Evolutionary conservation across 129 eudicot species (phyloP), one percentile per base, ranked within the genome.

Genomic region (Tagetes patula): DNA sequence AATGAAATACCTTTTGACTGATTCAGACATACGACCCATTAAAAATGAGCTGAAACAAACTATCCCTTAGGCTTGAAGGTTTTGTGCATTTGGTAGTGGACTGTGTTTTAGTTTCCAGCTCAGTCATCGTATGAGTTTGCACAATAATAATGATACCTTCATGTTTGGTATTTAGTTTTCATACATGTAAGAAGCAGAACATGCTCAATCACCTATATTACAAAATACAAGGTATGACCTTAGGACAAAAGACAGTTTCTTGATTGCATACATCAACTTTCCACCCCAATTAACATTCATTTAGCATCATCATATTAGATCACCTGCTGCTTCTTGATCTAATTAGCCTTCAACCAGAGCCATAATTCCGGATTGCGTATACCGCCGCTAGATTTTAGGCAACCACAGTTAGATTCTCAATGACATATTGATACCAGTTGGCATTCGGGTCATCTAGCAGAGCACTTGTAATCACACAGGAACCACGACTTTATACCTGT

Each of bases 81-180:
- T 30, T 71, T 45, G 36, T 73, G 77, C 46, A 45, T n/a, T 45
- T 61, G 38, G 49, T 34, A 73, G 67, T 59, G 59, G 46, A 45
- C 47, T 30, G 49, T 72, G 14, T 37, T 46, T 63, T 32, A 62
- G 61, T 46, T 73, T 7, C 33, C 58, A 34, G 1, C 5, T 30
- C 11, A 5, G 27, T 20, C 27, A 20, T 20, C 27, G 27, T 33
- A 38, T 46, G 48, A 46, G 46, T 73, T 45, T 60, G 60, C 58
- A 37, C 37, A 52, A 52, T 36, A 20, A 20, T 20, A 20, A 20
- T 20, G 27, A 20, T 47, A 36, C 62, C 49, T 73, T 37, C 47
- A 63, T 61, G 12, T 36, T 74, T 74, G 62, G 38, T 47, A 5
- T 49, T 14, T 13, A 48, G 12, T 7, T 8, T 50, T 27, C 49